Base-by-base conservation (phyloP, 139 green algal species). In the Micromonas pusilla region DNA sequence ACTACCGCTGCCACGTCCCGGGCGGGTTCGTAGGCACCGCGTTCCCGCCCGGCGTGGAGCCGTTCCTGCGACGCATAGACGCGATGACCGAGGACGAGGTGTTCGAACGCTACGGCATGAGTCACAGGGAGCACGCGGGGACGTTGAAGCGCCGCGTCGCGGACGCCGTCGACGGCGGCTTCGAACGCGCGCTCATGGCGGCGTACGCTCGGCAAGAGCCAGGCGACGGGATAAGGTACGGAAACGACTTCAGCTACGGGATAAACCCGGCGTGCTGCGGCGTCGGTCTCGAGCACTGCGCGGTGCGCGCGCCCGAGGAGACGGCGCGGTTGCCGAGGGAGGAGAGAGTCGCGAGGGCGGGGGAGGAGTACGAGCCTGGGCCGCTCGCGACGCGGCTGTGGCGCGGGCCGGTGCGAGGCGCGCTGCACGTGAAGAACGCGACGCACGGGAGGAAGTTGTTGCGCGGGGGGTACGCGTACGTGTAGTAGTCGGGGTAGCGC, bases 1-100 rank as follows among this genome's bases (percentile, higher is more conserved):
- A 80, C 53, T 80, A 73, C 37, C 9, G 74, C 5, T 80, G 74
- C 74, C 31, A 73, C 60, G 74, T 62, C 32, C 3, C 38, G 0
- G 60, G 38, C 28, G 32, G 62, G 32, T 65, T 57, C 32, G 31
- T 80, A 16, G 74, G 74, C 33, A 65, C 21, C 3, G 37, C 62
- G 23, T 73, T 37, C 16, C 60, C 74, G 0, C 5, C 31, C 4
- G 32, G 32, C 16, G 23, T 80, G 57, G n/a, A 64, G 38, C 25
- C 31, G 30, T 80, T 73, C 32, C 31, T 80, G 23, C 28, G 25
- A 21, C 28, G 25, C 21, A 37, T 80, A 21, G 60, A 71, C 26
- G 37, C 6, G 31, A 52, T 80, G 57, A 80, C 3, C 33, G 57
- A 16, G 33, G 16, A 60, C n/a, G 57, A 72, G 19, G 34, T 80